A percentile compares a stretch with the other conserved stretches of the same genome.
phyloP scores from a whole-genome alignment of 805 yeast genomes.

The Wickerhamomyces hampshirensis region DNA sequence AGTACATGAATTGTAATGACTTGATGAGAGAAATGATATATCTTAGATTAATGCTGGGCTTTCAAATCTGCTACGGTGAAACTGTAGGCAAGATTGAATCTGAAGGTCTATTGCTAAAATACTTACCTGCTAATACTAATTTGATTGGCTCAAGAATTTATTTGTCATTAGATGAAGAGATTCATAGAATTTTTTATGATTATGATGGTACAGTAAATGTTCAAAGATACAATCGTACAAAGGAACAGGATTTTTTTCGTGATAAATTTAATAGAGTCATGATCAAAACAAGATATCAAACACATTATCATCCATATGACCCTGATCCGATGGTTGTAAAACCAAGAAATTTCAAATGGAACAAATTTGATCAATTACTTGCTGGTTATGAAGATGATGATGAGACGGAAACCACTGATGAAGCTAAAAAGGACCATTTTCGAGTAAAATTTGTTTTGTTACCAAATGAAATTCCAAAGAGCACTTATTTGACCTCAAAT shows the following conservation, averaged over 20 bases:
- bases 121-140: conserved; percentile 40
- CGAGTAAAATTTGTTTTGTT: conserved; percentile 80
- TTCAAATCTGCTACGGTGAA: conserved; percentile 80
- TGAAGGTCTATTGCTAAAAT: conserved; percentile 52
- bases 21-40: conserved; percentile 85
- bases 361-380: conserved; percentile 80
- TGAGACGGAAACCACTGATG: conserved; percentile 44
- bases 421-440: conserved; percentile 39
- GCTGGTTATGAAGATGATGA: conserved; percentile 91
- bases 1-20: conserved; percentile 47
- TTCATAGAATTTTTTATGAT: conserved; percentile 78
- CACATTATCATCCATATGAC: conserved; percentile 51
- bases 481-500: conserved; percentile 32
- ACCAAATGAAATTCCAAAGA: conserved; percentile 68
- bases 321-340: conserved; percentile 51
- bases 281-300: conserved; percentile 77
- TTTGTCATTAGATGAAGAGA: conserved; percentile 73
- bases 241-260: conserved; percentile 27
- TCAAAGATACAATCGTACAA: conserved; percentile 56
- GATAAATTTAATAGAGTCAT: conserved; percentile 43
- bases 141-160: conserved; percentile 63
- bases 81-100: conserved; percentile 62
- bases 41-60: conserved; percentile 77
- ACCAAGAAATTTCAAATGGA: conserved; percentile 73
- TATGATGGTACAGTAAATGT: conserved; percentile 70